Base-by-base conservation (phyloP, 176 grass and related monocot species). In the Eragrostis nindensis region DNA sequence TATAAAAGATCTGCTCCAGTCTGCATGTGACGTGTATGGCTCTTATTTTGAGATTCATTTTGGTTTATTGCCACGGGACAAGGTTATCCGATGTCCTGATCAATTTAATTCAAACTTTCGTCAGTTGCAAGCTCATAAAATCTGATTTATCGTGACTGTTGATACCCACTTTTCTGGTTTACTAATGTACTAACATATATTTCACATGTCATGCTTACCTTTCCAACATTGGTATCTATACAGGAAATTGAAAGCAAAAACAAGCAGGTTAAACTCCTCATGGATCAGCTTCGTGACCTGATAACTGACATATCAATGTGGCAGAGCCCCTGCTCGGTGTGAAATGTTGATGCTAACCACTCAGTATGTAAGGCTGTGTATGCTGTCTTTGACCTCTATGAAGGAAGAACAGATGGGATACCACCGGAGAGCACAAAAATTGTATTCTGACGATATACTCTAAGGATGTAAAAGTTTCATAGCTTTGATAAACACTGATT, bases 241-340 rank as follows among this genome's bases (percentile, higher is more conserved):
- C 88, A 99, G 96, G 92, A 99, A 82, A 92, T 93, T 76, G 90
- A 93, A 91, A 87, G 40, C 15, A 99, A 95, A 84, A 99, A 95
- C 74, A 90, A 90, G 68, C 82, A 86, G 21, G 48, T 95, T 38
- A 99, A 95, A 76, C 68, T 91, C 57, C 83, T 99, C 30, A 95
- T 99, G 2, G 79, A 95, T 84, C 92, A 99, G 77, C 86, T 95
- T 27, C 77, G 84, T 56, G 70, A 89, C 80, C 82, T 99, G 81
- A 99, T 99, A 76, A 70, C 82, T 7, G 92, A 99, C 72, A 85
- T 95, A 75, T 91, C 93, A 72, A 99, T 95, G 90, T 99, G 93
- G 96, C 89, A 99, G 79, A 95, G 93, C 64, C 96, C 96, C 74
- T 93, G 80, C 47, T 89, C 90, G 13, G 62, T 86, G 65, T 94